Percentiles rank a stretch among this genome's conserved stretches.
These are phyloP conservation scores for Bocquillonia castaneifolia DNA, from an alignment of 441 rosid genomes.

Conservation along the genomic window DNA sequence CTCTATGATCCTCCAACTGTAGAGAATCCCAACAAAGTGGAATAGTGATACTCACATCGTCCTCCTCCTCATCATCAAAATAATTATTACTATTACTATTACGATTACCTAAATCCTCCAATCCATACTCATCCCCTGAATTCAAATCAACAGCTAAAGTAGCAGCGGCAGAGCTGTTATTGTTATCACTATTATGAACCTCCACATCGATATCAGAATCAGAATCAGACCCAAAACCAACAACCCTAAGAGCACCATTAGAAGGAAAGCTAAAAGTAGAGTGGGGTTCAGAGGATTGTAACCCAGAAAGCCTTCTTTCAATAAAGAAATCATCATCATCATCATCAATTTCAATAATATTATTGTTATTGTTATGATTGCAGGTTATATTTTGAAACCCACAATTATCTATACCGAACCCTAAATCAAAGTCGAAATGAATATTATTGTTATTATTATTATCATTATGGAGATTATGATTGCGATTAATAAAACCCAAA, in stretches of 20 bases:
- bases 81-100: neutral
- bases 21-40: constrained; percentile 71
- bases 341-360: constrained; percentile 24
- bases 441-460: too few species aligned
- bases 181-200: neutral
- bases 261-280: constrained; percentile 23
- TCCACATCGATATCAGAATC: constrained; percentile 36
- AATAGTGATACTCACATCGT: constrained; percentile 40
- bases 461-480: too few species aligned
- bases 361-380: constrained; percentile 24
- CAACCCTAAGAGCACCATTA: constrained; percentile 27
- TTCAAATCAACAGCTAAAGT: constrained; percentile 32
- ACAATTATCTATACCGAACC: constrained; percentile 36
- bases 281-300: constrained; percentile 32
- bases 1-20: constrained; percentile 54
- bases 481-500: too few species aligned
- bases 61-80: constrained; percentile 39
- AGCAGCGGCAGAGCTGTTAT: too few species aligned
- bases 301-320: constrained; percentile 38
- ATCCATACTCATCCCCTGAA: constrained; percentile 48
- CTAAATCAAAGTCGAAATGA: constrained; percentile 41
- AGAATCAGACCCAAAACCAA: constrained; percentile 48
- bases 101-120: constrained; percentile 17
- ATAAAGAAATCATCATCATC: constrained; percentile 48
- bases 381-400: constrained; percentile 27